These are phyloP conservation scores for Echites panduratus DNA, from an alignment of 257 asterid genomes.

Conservation along the genomic window DNA sequence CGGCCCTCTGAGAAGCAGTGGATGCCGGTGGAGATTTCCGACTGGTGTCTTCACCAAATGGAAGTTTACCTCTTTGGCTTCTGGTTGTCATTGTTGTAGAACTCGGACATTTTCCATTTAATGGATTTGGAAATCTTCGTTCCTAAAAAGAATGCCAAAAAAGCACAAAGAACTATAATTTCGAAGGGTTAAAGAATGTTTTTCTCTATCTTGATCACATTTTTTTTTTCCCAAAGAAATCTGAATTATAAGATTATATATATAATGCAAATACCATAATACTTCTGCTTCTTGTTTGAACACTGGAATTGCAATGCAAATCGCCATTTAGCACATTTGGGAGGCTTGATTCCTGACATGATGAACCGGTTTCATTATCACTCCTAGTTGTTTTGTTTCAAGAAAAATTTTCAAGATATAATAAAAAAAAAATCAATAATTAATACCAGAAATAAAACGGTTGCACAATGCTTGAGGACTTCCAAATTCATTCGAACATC, in stretches of 20 bases:
- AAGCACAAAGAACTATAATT: not conserved
- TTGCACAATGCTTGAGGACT: conserved; percentile 92
- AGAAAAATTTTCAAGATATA: not conserved
- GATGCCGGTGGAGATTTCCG: conserved; percentile 71
- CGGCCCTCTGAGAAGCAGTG: conserved; percentile 38
- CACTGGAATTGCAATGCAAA: conserved; percentile 30
- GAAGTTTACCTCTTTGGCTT: conserved; percentile 26
- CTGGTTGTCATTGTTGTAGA: conserved; percentile 25
- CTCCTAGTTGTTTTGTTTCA: not conserved
- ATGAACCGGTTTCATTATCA: not conserved
- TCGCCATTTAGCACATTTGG: conserved; percentile 43
- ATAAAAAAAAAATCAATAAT: not conserved
- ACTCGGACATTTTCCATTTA: conserved; percentile 22
- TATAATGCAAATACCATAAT: conserved; percentile 35
- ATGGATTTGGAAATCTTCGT: conserved; percentile 18
- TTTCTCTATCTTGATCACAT: not conserved
- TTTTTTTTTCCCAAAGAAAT: not conserved
- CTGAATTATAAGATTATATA: not conserved
- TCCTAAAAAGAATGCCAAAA: conserved; percentile 25
- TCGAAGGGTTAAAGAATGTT: not conserved
- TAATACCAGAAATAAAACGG: conserved; percentile 74
- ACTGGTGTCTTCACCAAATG: conserved; percentile 40
- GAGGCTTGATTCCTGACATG: conserved; percentile 68
- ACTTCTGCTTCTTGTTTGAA: conserved; percentile 79
- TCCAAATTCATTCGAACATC: conserved; percentile 93